Conservation (phyloP, 805 yeast species). For the Limtongozyma cylindracea region DNA sequence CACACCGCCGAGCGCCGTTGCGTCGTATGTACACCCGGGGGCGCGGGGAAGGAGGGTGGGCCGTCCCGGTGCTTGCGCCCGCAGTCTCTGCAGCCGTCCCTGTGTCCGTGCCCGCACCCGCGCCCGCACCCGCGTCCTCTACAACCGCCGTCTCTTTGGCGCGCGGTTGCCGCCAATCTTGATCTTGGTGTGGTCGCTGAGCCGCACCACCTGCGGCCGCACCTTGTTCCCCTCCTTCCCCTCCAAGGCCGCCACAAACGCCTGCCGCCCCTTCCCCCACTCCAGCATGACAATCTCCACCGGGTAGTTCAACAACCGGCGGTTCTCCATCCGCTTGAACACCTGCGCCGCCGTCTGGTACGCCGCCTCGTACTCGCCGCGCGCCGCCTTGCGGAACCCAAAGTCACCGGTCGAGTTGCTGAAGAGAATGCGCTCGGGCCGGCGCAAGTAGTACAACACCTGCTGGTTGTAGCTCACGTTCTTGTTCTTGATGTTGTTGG, state of each 20-base stretch:
- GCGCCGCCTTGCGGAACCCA: conserved; percentile 74
- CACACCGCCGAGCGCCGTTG: no score
- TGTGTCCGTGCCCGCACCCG: no score
- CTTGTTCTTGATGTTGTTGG: conserved; percentile 27
- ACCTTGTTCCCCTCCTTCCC: conserved; percentile 72
- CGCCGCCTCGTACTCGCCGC: conserved; percentile 85
- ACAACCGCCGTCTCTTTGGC: conserved; percentile 58
- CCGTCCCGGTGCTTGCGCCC: no score
- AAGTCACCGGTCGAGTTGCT: conserved; percentile 61
- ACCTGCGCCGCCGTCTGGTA: conserved; percentile 60
- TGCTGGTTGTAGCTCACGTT: conserved; percentile 34
- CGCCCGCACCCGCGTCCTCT: no score
- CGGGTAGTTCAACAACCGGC: conserved; percentile 23
- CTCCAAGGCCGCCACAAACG: conserved; percentile 58
- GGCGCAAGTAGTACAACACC: conserved; percentile 50
- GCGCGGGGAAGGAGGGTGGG: no score
- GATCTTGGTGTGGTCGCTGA: conserved; percentile 59
- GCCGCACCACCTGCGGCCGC: conserved; percentile 37
- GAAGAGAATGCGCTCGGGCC: conserved; percentile 51
- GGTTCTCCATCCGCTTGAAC: conserved; percentile 47
- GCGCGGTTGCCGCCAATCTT: conserved; percentile 86
- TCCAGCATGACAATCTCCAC: conserved; percentile 60
- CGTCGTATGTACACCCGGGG: no score
- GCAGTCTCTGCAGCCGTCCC: no score
- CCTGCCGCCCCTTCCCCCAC: conserved; percentile 77